phyloP scores from a whole-genome alignment of 345 rosid genomes.

The Angophora floribunda region DNA sequence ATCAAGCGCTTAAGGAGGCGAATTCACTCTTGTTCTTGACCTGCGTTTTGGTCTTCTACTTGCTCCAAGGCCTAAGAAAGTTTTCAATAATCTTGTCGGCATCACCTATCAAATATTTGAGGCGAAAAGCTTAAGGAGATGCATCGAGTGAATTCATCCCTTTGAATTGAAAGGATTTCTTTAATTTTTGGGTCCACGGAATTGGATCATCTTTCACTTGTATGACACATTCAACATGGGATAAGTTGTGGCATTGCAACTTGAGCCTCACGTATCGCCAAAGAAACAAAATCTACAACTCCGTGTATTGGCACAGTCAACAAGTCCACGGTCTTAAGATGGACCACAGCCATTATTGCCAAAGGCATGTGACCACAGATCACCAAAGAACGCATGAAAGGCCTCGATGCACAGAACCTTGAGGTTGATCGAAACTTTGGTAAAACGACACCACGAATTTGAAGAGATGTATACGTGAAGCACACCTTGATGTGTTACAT shows the following conservation, averaged over 20 bases:
- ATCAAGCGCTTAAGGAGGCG: neutral
- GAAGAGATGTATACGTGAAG: neutral
- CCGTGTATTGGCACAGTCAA: neutral
- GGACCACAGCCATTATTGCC: neutral
- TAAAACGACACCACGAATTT: neutral
- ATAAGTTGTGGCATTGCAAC: neutral
- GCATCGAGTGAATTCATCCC: neutral
- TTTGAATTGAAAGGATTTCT: neutral
- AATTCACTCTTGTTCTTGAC: neutral
- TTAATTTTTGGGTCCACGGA: neutral
- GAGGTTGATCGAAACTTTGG: neutral
- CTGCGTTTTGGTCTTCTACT: neutral
- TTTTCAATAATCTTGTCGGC: neutral
- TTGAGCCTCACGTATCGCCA: neutral
- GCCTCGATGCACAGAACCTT: neutral
- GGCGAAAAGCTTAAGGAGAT: neutral
- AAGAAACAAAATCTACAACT: neutral
- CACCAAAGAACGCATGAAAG: neutral
- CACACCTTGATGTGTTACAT: neutral
- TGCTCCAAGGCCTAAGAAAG: neutral
- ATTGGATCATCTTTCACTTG: neutral
- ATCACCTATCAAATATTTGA: neutral
- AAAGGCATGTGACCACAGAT: neutral
- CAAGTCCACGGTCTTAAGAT: neutral
- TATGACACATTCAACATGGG: neutral